Base-by-base conservation (phyloP, 2,329 filamentous ascomycete species). In the Chalaropsis thielavioides region DNA sequence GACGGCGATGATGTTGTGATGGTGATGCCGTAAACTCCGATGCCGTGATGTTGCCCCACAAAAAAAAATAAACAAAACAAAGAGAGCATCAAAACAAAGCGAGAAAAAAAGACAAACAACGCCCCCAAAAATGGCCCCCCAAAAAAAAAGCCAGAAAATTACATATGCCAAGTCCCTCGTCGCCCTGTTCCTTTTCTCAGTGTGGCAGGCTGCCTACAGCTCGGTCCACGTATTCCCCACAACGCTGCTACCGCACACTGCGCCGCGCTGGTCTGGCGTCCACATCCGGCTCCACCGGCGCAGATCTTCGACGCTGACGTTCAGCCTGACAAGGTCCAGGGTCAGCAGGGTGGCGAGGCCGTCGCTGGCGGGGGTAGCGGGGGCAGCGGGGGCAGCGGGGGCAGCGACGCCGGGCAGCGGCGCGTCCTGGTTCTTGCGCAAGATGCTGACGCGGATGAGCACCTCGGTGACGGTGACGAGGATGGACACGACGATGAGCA, bases 381-480 rank as follows among this genome's bases (percentile, higher is more conserved):
- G 4, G 6, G 40, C 41, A 13, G 31, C 44, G 51, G 24, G 24
- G 13, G 13, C 43, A 31, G 13, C 22, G 6, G 43, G 41, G 24
- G n/a, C 31, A n/a, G 8, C 6, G 40, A 17, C 7, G n/a, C 4
- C 13, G 51, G 11, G 22, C 22, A 22, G 13, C n/a, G 44, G 8
- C 22, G 7, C n/a, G 27, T 64, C 62, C 27, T 62, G 61, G 61
- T 72, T 72, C 68, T 76, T 78, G 56, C 75, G 74, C 69, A 96
- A 76, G 64, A 96, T 88, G 35, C 81, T 85, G 72, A 97, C 97
- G 6, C 94, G 83, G 62, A 99, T 78, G 64, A 88, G 84, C 8
- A 97, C 92, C 76, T 99, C 94, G 2, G 88, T 86, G 62, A 90
- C 88, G 1, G 94, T 97, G 63, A 99, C 90, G 63, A 91, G 79